phyloP scores from a whole-genome alignment of 2,329 filamentous ascomycete genomes.

The Neopestalotiopsis sp. region DNA sequence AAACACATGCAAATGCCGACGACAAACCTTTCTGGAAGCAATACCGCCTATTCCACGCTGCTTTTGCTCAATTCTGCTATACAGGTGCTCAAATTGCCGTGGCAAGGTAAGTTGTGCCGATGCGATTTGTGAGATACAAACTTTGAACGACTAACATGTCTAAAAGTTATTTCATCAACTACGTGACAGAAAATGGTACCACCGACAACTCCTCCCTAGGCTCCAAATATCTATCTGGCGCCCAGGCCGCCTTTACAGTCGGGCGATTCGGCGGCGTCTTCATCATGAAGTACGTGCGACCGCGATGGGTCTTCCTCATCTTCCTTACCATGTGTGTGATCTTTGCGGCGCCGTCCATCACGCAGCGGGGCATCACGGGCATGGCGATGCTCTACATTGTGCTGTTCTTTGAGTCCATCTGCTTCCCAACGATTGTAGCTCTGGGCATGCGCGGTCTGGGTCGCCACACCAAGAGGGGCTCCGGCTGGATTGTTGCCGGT shows the following conservation, averaged over 20 bases:
- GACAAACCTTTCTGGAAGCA: slow-evolving; percentile 71
- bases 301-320: slow-evolving; percentile 69
- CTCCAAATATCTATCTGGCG: slow-evolving; percentile 74
- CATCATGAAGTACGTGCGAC: slow-evolving; percentile 70
- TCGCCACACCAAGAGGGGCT: slow-evolving; percentile 77
- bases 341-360: slow-evolving; percentile 60
- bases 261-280: slow-evolving; percentile 72
- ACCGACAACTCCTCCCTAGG: slow-evolving; percentile 48
- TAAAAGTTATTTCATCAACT: slow-evolving; percentile 73
- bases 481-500: slow-evolving; percentile 72
- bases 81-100: slow-evolving; percentile 73
- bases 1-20: slow-evolving; percentile 55
- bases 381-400: slow-evolving; percentile 70
- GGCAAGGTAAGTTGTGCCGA: slow-evolving; percentile 70
- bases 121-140: neutral
- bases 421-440: slow-evolving; percentile 82
- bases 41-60: slow-evolving; percentile 77
- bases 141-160: neutral
- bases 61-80: slow-evolving; percentile 80
- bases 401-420: slow-evolving; percentile 80
- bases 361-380: slow-evolving; percentile 49
- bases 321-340: slow-evolving; percentile 70
- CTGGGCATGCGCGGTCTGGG: slow-evolving; percentile 78
- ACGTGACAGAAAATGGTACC: slow-evolving; percentile 55
- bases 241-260: slow-evolving; percentile 73